Evolutionary conservation across 192 early-diverging fungal species (phyloP), one percentile per base, ranked within the genome.

Genomic region (Thamnidium elegans): DNA sequence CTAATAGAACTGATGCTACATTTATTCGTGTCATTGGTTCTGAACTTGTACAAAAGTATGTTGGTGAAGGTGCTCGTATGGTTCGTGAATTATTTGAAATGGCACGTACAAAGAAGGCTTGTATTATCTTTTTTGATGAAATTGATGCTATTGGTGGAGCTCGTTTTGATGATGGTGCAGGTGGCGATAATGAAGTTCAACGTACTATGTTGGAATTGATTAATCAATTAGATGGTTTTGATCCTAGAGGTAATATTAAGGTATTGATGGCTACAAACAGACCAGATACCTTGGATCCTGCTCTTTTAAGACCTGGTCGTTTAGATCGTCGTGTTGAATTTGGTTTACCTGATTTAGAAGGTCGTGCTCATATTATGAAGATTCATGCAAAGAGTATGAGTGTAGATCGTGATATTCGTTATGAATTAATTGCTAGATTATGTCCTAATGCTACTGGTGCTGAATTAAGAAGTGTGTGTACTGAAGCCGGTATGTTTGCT

Each of bases 61-160:
- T 97, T n/a, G 96, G 96, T 55, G 95, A 97, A 72, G 97, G 97
- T 44, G 97, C 96, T 10, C 87, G 97, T 66, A 98, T 99, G 97
- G 92, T 99, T 55, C 90, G 97, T 63, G 97, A 99, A 69, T 82
- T 99, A 64, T 99, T 99, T 75, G 95, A 99, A 78, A 99, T 99
- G 97, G 97, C 97, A 50, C 89, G 96, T 63, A 93, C 96, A 50
- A 98, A 98, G 81, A 99, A 99, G 73, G 97, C 97, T 2, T 99
- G 97, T 75, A 99, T 99, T 68, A 97, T 99, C 69, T 99, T 99
- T 76, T 98, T 99, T 84, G 97, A 99, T 72, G 97, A 99, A 80
- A 86, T 99, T 19, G 97, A 99, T 71, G 97, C 97, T 42, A 97
- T 99, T 73, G 97, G 97, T 69, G 92, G 96, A 62, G 94, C 97